phyloP scores from a whole-genome alignment of 2,329 filamentous ascomycete species.

The Fusarium pilosicola region DNA sequence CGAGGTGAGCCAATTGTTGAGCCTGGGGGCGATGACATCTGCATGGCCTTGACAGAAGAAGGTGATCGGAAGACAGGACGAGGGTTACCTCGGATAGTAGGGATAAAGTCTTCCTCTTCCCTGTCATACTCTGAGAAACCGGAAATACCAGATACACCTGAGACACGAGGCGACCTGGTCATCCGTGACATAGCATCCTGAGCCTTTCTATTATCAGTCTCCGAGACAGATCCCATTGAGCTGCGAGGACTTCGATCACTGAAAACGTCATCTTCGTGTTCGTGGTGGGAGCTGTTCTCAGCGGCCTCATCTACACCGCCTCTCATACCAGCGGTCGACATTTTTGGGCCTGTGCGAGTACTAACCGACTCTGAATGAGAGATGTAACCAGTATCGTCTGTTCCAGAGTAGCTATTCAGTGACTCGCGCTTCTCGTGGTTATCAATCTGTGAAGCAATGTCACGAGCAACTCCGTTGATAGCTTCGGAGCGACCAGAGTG shows the following conservation, averaged over 20 bases:
- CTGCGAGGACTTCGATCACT: constrained; percentile 67
- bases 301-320: constrained; percentile 45
- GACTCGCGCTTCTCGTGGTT: constrained; percentile 45
- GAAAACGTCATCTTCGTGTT: constrained; percentile 67
- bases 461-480: constrained; percentile 63
- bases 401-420: constrained; percentile 36
- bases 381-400: constrained; percentile 38
- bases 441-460: constrained; percentile 61
- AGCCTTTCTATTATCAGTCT: constrained; percentile 48
- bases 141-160: constrained; percentile 64
- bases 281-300: constrained; percentile 62
- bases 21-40: constrained; percentile 74
- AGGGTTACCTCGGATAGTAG: constrained; percentile 66
- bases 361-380: constrained; percentile 42
- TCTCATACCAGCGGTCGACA: constrained; percentile 35
- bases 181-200: constrained; percentile 48
- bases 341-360: constrained; percentile 38
- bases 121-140: constrained; percentile 60
- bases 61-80: constrained; percentile 75
- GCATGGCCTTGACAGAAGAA: constrained; percentile 74
- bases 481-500: constrained; percentile 60
- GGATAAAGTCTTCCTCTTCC: constrained; percentile 59
- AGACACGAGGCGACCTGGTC: constrained; percentile 56
- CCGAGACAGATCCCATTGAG: constrained; percentile 63
- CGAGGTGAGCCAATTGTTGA: constrained; percentile 67